These are phyloP conservation scores for Pleurotus platypus DNA, from an alignment of 768 basidiomycete genomes.

Conservation along the genomic window DNA sequence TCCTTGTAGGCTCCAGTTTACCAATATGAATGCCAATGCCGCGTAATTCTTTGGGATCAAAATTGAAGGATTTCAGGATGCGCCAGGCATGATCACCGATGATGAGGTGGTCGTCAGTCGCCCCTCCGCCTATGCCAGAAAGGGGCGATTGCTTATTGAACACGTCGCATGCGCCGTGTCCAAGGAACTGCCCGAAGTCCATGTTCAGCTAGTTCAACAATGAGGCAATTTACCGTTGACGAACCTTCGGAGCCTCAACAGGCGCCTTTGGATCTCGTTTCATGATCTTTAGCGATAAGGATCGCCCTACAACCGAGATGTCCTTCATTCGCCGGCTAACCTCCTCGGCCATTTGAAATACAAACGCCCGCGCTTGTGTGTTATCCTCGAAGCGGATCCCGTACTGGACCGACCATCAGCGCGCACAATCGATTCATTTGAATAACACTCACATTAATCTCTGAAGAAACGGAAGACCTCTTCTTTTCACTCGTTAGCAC, in stretches of 20 bases:
- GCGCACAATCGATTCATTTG: constrained; percentile 4
- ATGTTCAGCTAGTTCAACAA: neutral
- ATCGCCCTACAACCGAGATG: constrained; percentile 65
- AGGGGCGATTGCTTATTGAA: constrained; percentile 75
- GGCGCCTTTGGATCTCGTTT: constrained; percentile 84
- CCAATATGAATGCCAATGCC: constrained; percentile 90
- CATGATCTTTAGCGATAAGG: constrained; percentile 86
- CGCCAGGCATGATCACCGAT: constrained; percentile 79
- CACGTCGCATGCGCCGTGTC: constrained; percentile 82
- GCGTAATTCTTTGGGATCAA: constrained; percentile 84
- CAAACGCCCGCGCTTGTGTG: constrained; percentile 77
- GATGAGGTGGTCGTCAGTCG: constrained; percentile 68
- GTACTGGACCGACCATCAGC: constrained; percentile 52
- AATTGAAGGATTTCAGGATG: constrained; percentile 65
- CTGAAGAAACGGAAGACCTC: constrained; percentile 89
- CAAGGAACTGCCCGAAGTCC: constrained; percentile 64
- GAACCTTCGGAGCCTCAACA: constrained; percentile 85
- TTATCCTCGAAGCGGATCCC: constrained; percentile 89
- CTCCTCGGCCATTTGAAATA: constrained; percentile 74
- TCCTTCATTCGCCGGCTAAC: constrained; percentile 69
- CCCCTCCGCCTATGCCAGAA: constrained; percentile 52
- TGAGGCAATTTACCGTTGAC: constrained; percentile 8
- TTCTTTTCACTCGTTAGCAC: constrained; percentile 80
- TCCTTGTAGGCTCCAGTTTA: constrained; percentile 66
- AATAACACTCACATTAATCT: constrained; percentile 76